These are phyloP conservation scores for Leptographium procerum DNA, from an alignment of 2,329 filamentous ascomycete genomes.

Conservation along the genomic window DNA sequence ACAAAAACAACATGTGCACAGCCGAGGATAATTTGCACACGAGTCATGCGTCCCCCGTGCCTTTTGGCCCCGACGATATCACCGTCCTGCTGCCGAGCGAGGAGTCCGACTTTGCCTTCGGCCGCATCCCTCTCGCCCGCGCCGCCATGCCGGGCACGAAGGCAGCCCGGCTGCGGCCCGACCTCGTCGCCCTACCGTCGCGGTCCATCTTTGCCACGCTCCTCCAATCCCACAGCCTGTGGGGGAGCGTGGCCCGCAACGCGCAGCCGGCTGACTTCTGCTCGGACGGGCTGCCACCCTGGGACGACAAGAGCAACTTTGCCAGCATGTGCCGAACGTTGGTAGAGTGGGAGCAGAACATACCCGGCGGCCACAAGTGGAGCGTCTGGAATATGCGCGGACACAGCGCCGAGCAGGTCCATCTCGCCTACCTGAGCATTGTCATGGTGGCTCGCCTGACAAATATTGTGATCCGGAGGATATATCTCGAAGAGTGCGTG, in stretches of 20 bases:
- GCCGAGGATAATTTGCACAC: conserved; percentile 22
- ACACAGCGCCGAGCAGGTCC: conserved; percentile 19
- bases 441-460: conserved; percentile 21
- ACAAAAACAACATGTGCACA: not conserved
- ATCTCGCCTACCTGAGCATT: conserved; percentile 21
- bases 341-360: conserved; percentile 15
- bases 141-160: conserved; percentile 21
- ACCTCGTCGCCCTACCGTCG: conserved; percentile 13
- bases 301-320: conserved; percentile 14
- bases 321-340: conserved; percentile 13
- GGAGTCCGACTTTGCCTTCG: conserved; percentile 25
- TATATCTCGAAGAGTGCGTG: not conserved
- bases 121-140: conserved; percentile 15
- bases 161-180: conserved; percentile 16
- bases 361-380: conserved; percentile 19
- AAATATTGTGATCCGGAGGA: conserved; percentile 19
- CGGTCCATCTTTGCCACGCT: conserved; percentile 24
- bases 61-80: conserved; percentile 22
- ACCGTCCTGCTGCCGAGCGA: conserved; percentile 22
- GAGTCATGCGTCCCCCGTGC: conserved; percentile 18
- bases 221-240: conserved; percentile 21
- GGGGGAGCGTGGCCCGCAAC: conserved; percentile 20
- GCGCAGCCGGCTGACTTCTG: not conserved
- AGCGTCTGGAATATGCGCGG: conserved; percentile 23
- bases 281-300: conserved; percentile 13